Conservation (phyloP, 805 yeast genomes). For the Pichia scutulata region DNA sequence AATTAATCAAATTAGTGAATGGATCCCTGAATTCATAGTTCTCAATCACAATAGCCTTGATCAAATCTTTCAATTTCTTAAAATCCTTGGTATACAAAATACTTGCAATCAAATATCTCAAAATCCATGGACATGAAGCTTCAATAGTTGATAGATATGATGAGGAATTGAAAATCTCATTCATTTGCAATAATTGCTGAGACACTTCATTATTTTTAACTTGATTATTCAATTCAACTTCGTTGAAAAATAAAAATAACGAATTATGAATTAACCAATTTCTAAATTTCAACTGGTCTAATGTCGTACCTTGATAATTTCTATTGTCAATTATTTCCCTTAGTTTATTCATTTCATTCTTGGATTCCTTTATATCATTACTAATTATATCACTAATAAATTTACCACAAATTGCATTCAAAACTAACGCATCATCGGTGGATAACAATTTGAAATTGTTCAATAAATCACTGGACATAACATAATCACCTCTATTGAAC, state of each 20-base stretch:
- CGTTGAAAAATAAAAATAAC: slow-evolving; percentile 47
- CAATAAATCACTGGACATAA: slow-evolving; percentile 49
- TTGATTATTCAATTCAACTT: slow-evolving; percentile 5
- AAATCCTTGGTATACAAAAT: slow-evolving; percentile 35
- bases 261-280: slow-evolving; percentile 68
- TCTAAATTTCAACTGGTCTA: slow-evolving; percentile 53
- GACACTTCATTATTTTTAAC: neutral
- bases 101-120: slow-evolving; percentile 59
- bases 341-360: slow-evolving; percentile 45
- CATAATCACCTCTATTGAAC: slow-evolving; percentile 57
- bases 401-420: slow-evolving; percentile 62
- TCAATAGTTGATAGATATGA: slow-evolving; percentile 60
- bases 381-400: slow-evolving; percentile 53
- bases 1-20: slow-evolving; percentile 47
- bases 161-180: slow-evolving; percentile 51
- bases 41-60: slow-evolving; percentile 53
- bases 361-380: slow-evolving; percentile 44
- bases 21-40: slow-evolving; percentile 61
- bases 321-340: slow-evolving; percentile 54
- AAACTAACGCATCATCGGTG: slow-evolving; percentile 39
- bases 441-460: slow-evolving; percentile 51
- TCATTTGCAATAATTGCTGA: slow-evolving; percentile 38
- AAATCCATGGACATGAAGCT: slow-evolving; percentile 65
- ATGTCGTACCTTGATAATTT: slow-evolving; percentile 41
- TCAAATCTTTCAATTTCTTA: slow-evolving; percentile 50